phyloP scores from a whole-genome alignment of 148 eudicot genomes.

The Rheum nobile region DNA sequence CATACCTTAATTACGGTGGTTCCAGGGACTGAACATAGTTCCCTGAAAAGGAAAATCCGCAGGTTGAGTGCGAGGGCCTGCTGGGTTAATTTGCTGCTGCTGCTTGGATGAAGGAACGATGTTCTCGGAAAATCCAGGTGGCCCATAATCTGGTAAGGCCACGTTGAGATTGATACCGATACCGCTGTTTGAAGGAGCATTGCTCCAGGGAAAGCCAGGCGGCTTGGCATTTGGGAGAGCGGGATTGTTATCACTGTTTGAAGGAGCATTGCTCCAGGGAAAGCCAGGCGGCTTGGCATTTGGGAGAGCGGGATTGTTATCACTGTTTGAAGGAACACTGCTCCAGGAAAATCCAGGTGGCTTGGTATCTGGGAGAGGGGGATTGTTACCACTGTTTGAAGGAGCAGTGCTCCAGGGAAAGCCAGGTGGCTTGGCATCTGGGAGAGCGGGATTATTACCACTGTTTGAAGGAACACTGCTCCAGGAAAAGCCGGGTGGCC shows the following conservation, averaged over 20 bases:
- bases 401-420: neutral
- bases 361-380: neutral
- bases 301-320: neutral
- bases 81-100: neutral
- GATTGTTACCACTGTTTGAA: neutral
- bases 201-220: neutral
- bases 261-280: neutral
- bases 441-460: neutral
- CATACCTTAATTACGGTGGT: constrained; percentile 7
- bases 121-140: constrained; percentile 1
- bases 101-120: neutral
- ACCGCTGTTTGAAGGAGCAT: neutral
- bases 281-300: neutral
- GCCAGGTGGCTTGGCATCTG: neutral
- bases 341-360: neutral
- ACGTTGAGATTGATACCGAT: neutral
- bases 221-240: neutral
- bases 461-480: neutral
- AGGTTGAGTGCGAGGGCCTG: neutral
- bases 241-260: neutral
- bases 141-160: neutral
- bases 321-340: neutral
- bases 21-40: neutral
- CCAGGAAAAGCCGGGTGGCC: too few relatives aligned
- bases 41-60: neutral